Evolutionary conservation across 2,329 filamentous ascomycete species (phyloP).

Genomic region (Fusarium sp.): DNA sequence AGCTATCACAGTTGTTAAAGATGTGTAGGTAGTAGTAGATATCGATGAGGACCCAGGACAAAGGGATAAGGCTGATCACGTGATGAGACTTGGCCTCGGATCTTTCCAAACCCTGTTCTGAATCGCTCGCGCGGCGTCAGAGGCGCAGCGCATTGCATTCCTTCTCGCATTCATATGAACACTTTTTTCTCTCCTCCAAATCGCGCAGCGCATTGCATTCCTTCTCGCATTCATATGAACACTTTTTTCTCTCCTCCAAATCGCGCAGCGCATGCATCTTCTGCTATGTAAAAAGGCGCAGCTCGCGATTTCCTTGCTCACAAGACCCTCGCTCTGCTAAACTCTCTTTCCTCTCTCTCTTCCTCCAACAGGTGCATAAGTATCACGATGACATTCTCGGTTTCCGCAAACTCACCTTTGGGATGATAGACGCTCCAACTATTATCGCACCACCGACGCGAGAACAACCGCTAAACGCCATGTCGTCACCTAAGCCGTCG

Average conservation of each 20-base stretch:
- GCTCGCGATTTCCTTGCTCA: conserved; percentile 24
- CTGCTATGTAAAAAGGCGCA: conserved; percentile 39
- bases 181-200: conserved; percentile 9
- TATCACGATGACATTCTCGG: conserved; percentile 49
- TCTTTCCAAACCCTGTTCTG: background rate
- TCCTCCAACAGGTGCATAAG: conserved; percentile 51
- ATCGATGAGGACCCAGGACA: background rate
- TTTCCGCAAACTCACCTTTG: conserved; percentile 54
- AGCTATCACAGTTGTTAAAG: background rate
- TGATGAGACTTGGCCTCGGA: conserved; percentile 8
- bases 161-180: background rate
- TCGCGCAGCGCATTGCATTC: conserved; percentile 16
- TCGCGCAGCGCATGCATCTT: conserved; percentile 24
- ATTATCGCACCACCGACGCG: conserved; percentile 26
- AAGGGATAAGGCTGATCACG: conserved; percentile 15
- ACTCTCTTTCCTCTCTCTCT: conserved; percentile 14
- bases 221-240: background rate
- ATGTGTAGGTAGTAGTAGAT: too few species aligned
- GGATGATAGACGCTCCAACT: conserved; percentile 48
- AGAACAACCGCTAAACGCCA: conserved; percentile 8
- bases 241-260: conserved; percentile 9
- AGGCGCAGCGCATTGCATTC: conserved; percentile 24
- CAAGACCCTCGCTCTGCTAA: conserved; percentile 40
- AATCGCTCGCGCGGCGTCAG: conserved; percentile 8
- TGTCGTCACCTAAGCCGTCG: conserved; percentile 38